These are phyloP conservation scores for Podaxis carcinomalis DNA, from an alignment of 768 basidiomycete genomes.

Conservation along the genomic window DNA sequence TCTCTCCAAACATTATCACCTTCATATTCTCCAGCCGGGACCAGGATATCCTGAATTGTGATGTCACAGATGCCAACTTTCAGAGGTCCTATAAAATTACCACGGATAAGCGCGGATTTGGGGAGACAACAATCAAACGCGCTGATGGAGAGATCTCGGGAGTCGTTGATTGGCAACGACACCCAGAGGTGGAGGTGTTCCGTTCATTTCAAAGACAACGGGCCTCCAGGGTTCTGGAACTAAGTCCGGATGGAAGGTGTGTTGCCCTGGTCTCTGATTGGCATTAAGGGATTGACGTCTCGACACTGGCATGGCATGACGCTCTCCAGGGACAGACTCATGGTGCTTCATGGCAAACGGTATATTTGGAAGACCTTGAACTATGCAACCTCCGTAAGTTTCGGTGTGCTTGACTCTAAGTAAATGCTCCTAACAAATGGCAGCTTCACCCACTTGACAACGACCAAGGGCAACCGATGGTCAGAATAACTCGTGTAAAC, in stretches of 20 bases:
- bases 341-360: constrained; percentile 10
- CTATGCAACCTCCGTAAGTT: constrained; percentile 11
- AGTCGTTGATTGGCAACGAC: constrained; percentile 17
- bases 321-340: constrained; percentile 7
- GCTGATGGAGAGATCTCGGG: constrained; percentile 13
- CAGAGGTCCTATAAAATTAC: constrained; percentile 16
- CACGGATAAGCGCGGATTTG: constrained; percentile 12
- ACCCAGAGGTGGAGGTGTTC: constrained; percentile 13
- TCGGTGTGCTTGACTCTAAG: background rate
- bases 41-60: constrained; percentile 18
- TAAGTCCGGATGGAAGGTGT: constrained; percentile 13
- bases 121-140: constrained; percentile 14
- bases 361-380: constrained; percentile 13
- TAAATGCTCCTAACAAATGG: background rate
- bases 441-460: constrained; percentile 10
- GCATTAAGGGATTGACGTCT: background rate
- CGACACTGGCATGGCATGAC: background rate
- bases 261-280: background rate
- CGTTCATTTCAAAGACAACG: constrained; percentile 12
- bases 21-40: constrained; percentile 16
- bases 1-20: constrained; percentile 18
- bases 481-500: constrained; percentile 12
- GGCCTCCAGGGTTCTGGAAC: constrained; percentile 12
- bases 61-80: constrained; percentile 15
- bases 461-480: constrained; percentile 10